Evolutionary conservation across 1,139 yeast genomes (phyloP), one percentile per base, ranked within the genome.

Genomic region (Pichia sp.): DNA sequence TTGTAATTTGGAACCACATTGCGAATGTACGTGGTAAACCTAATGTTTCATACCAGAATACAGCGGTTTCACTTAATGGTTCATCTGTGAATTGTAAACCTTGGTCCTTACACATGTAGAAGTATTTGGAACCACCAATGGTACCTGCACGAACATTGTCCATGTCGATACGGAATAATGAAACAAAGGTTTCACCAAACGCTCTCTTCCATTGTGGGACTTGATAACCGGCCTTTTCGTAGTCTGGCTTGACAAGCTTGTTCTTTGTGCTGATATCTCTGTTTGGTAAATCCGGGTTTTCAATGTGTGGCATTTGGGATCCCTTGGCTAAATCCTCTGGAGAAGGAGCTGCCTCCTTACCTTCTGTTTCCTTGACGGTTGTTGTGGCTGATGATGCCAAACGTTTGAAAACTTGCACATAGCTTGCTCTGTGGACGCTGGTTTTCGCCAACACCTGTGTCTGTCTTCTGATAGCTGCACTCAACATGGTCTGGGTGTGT

Each of bases 1-100:
- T 76, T 6, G 96, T 86, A 56, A 93, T 85, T 68, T 91, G 98
- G 63, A 85, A 91, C 96, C 97, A 93, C 67, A 90, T 96, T 22
- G 93, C 81, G 63, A 91, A 93, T 0, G 97, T 84, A 62, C 78
- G 76, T 20, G 96, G 97, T 60, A 94, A 72, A 21, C 79, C 83
- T 51, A 93, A 71, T 10, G 93, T 86, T 49, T 86, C 85, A 62
- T 88, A 91, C 71, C 83, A 85, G 58, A 84, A 85, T 50, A 68
- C 67, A 3, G 93, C 91, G 18, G 83, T 77, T 33, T 75, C 77
- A 9, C 83, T 76, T 38, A 84, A 67, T 40, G 80, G 82, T 62
- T 84, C 93, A 54, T 83, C 74, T 17, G 85, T 87, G 54, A 79
- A 85, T 63, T 79, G 85, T 59, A 87, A 69, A 17, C 90, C 95